phyloP scores from a whole-genome alignment of 257 asterid species.

The Asclepias syriaca region DNA sequence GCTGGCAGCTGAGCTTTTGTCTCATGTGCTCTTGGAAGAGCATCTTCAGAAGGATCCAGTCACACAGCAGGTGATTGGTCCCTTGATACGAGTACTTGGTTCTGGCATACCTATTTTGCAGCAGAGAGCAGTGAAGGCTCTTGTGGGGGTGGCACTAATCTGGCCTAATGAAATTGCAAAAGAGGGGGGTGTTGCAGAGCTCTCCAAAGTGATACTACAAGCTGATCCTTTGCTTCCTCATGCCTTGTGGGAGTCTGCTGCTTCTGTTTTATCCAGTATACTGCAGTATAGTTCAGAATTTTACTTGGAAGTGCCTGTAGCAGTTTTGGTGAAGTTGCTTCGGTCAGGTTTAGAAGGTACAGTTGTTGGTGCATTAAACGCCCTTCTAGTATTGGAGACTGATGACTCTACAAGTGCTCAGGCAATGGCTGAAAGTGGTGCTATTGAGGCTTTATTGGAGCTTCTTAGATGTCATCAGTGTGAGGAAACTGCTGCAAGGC shows the following conservation, averaged over 20 bases:
- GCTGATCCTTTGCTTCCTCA: slow-evolving; percentile 80
- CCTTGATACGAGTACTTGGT: slow-evolving; percentile 81
- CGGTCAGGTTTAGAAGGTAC: slow-evolving; percentile 84
- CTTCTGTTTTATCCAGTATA: slow-evolving; percentile 82
- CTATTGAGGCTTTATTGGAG: slow-evolving; percentile 86
- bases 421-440: slow-evolving; percentile 99
- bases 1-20: slow-evolving; percentile 93
- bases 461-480: slow-evolving; percentile 90
- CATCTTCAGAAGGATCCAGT: slow-evolving; percentile 88
- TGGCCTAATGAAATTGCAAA: slow-evolving; percentile 98
- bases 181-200: slow-evolving; percentile 95
- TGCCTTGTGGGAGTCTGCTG: slow-evolving; percentile 94
- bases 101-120: slow-evolving; percentile 81
- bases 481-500: slow-evolving; percentile 94
- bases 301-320: slow-evolving; percentile 97
- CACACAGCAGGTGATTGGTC: slow-evolving; percentile 84
- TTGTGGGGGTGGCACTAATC: slow-evolving; percentile 61
- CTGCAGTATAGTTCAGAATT: slow-evolving; percentile 91
- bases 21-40: slow-evolving; percentile 83
- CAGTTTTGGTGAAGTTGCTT: slow-evolving; percentile 84
- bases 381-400: slow-evolving; percentile 88
- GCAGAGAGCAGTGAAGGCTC: slow-evolving; percentile 92
- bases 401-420: slow-evolving; percentile 95
- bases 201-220: slow-evolving; percentile 81
- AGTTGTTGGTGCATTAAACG: slow-evolving; percentile 81